Evolutionary conservation across 768 basidiomycete genomes (phyloP).

Genomic region (Auricularia heimuer): DNA sequence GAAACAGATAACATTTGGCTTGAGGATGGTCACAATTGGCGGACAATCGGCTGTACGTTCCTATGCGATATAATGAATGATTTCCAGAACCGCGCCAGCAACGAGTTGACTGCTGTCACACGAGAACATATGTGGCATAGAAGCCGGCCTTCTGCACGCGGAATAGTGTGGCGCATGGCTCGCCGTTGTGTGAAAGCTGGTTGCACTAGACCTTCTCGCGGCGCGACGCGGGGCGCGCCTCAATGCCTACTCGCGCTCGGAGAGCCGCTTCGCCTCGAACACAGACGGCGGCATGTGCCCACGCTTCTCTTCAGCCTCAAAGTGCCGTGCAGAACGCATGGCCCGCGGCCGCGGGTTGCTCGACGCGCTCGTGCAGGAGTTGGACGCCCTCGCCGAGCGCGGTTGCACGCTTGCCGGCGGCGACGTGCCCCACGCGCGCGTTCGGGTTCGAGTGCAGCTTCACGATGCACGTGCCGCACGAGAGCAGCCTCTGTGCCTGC

Average conservation of each 20-base stretch:
- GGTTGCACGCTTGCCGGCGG: neutral
- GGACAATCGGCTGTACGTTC: too few species aligned
- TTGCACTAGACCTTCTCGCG: neutral
- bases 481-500: neutral
- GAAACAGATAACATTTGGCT: too few species aligned
- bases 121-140: neutral
- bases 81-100: too few species aligned
- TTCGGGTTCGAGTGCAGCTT: neutral
- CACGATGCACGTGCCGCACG: neutral
- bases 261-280: neutral
- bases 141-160: neutral
- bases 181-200: neutral
- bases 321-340: too few species aligned
- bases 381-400: neutral
- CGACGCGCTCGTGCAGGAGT: neutral
- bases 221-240: neutral
- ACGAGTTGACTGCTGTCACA: neutral
- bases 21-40: too few species aligned
- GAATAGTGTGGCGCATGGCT: neutral
- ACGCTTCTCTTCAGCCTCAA: neutral
- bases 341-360: too few species aligned
- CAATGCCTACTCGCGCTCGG: neutral
- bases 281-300: neutral
- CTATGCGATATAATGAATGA: too few species aligned
- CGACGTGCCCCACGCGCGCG: neutral